A percentile compares a stretch with the other conserved stretches of the same genome.
These are phyloP conservation scores for Hemerocallis citrina DNA, from an alignment of 106 monocot species.

Conservation along the genomic window DNA sequence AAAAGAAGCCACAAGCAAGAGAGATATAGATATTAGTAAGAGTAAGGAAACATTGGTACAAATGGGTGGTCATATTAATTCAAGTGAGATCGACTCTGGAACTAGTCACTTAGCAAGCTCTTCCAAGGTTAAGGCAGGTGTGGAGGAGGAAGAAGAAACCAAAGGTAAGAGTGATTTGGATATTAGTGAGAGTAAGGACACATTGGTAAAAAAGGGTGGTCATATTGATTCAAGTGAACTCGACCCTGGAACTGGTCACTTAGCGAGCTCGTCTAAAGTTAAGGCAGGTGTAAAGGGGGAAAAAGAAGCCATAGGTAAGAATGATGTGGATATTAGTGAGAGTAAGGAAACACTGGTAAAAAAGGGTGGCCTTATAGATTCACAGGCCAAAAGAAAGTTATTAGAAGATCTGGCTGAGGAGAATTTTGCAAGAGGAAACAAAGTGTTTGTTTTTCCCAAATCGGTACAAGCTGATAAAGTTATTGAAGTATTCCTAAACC, in stretches of 20 bases:
- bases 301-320: conserved; percentile 2
- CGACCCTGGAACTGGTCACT: no score
- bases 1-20: conserved; percentile 1
- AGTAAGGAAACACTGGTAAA: conserved; percentile 3
- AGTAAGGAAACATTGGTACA: conserved; percentile 3
- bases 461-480: conserved; percentile 28
- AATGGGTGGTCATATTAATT: conserved; percentile 14
- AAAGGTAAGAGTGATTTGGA: conserved; percentile 7
- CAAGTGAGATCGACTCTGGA: background rate
- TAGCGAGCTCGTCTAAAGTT: background rate
- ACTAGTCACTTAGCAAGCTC: background rate
- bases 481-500: conserved; percentile 67
- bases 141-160: conserved; percentile 2
- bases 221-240: conserved; percentile 40
- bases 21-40: conserved; percentile 1
- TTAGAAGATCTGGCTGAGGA: conserved; percentile 55
- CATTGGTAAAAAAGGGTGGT: conserved; percentile 6
- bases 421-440: conserved; percentile 36
- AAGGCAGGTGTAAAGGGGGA: background rate
- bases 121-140: background rate
- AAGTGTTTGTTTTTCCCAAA: conserved; percentile 65
- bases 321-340: conserved; percentile 3
- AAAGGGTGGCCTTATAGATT: conserved; percentile 27
- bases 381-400: conserved; percentile 25
- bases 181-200: conserved; percentile 1